A percentile compares a stretch with the other conserved stretches of the same genome.
phyloP scores from a whole-genome alignment of 2,329 filamentous ascomycete species.

The Cordyceps pruinosa region DNA sequence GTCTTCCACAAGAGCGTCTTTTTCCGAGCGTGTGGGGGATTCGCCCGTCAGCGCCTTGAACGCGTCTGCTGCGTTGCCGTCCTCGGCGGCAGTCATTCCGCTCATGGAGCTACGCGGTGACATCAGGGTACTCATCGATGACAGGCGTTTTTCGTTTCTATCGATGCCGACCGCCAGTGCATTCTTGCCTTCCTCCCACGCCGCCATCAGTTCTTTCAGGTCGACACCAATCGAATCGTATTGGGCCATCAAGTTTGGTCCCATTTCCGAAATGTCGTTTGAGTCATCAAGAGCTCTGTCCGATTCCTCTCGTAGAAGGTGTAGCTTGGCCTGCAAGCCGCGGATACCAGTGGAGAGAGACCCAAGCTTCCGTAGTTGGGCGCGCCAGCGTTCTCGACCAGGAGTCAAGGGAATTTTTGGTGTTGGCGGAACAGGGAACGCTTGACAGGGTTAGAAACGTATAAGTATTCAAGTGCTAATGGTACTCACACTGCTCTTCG shows the following conservation, averaged over 20 bases:
- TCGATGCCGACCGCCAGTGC: constrained; percentile 76
- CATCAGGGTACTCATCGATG: constrained; percentile 52
- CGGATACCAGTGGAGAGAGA: constrained; percentile 85
- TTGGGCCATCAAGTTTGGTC: constrained; percentile 71
- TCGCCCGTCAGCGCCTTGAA: constrained; percentile 75
- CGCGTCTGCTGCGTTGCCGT: constrained; percentile 49
- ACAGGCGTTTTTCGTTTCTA: constrained; percentile 65
- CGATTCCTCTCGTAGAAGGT: constrained; percentile 83
- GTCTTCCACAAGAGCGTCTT: constrained; percentile 53
- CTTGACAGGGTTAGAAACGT: constrained; percentile 26
- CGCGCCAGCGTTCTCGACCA: constrained; percentile 74
- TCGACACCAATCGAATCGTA: constrained; percentile 94
- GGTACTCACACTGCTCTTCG: constrained; percentile 68
- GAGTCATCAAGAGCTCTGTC: constrained; percentile 70
- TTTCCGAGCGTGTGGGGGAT: constrained; percentile 44
- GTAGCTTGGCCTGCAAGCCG: constrained; percentile 89
- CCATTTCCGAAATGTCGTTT: constrained; percentile 66
- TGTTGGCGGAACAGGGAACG: constrained; percentile 47
- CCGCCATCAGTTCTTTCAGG: constrained; percentile 68
- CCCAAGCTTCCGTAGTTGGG: constrained; percentile 81
- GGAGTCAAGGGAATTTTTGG: constrained; percentile 59
- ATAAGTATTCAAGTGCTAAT: constrained; percentile 4
- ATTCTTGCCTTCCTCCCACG: constrained; percentile 85
- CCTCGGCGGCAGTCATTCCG: constrained; percentile 58
- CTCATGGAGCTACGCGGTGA: constrained; percentile 59